Evolutionary conservation across 345 rosid genomes (phyloP).

Genomic region (Diplotaxis tenuifolia): DNA sequence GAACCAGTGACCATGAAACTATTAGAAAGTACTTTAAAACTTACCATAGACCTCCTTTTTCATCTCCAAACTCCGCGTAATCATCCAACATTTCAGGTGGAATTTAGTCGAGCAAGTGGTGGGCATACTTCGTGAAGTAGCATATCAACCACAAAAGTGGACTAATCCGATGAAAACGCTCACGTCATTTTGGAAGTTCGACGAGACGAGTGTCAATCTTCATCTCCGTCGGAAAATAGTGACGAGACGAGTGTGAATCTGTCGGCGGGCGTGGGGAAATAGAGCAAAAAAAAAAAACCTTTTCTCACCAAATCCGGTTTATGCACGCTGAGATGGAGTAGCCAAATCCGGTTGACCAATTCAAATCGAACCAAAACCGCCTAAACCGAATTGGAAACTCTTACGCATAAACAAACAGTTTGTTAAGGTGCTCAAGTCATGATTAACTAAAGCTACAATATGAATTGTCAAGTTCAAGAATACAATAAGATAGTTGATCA

Average conservation of each 20-base stretch:
- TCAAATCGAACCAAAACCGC: neutral
- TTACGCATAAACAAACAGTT: neutral
- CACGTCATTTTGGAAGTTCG: neutral
- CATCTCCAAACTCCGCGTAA: neutral
- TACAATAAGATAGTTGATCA: no score
- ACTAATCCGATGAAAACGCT: neutral
- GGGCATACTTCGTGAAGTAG: neutral
- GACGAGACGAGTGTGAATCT: neutral
- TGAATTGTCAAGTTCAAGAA: neutral
- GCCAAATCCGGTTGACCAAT: neutral
- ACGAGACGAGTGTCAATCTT: neutral
- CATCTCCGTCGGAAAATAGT: neutral
- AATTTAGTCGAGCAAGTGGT: constrained; percentile 36
- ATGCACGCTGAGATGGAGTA: neutral
- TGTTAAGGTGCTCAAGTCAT: neutral
- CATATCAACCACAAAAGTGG: neutral
- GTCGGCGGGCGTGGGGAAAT: neutral
- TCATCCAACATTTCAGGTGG: neutral
- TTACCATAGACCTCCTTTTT: neutral
- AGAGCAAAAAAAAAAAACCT: no score
- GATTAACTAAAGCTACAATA: neutral
- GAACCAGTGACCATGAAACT: neutral
- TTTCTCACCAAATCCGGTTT: no score
- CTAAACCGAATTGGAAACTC: neutral
- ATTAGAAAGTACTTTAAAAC: neutral